These are phyloP conservation scores for Teunomyces aglyptinius DNA, from an alignment of 805 yeast genomes.

Conservation along the genomic window DNA sequence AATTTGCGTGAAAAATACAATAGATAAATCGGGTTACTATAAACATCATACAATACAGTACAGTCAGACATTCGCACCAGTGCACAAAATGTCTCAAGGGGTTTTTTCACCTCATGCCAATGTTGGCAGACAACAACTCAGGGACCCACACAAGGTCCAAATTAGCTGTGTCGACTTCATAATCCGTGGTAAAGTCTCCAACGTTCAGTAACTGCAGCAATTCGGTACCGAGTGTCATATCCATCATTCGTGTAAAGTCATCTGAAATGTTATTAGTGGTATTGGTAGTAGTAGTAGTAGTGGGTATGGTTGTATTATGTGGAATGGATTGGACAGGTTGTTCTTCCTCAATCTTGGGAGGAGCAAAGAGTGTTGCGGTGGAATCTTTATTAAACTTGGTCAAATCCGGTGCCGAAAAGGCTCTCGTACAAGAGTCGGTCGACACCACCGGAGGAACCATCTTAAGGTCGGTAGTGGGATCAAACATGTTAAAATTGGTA, in stretches of 20 bases:
- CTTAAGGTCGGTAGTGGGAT: neutral
- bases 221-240: neutral
- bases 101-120: slow-evolving; percentile 1
- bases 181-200: neutral
- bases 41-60: neutral
- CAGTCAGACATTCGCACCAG: slow-evolving; percentile 1
- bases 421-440: slow-evolving; percentile 7
- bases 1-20: neutral
- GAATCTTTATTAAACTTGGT: slow-evolving; percentile 6
- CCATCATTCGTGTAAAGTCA: neutral
- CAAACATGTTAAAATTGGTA: slow-evolving; percentile 12
- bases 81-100: neutral
- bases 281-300: neutral
- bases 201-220: neutral
- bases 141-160: slow-evolving; percentile 1
- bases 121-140: neutral
- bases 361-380: slow-evolving; percentile 11
- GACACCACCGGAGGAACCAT: neutral
- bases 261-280: neutral
- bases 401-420: slow-evolving; percentile 19
- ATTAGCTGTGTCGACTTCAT: neutral
- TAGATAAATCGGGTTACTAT: neutral
- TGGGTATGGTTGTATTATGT: neutral
- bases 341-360: slow-evolving; percentile 5
- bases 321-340: neutral